A percentile compares a stretch with the other conserved stretches of the same genome.
Conservation (phyloP, 2,329 filamentous ascomycete genomes). For the Colletotrichum sp. region DNA sequence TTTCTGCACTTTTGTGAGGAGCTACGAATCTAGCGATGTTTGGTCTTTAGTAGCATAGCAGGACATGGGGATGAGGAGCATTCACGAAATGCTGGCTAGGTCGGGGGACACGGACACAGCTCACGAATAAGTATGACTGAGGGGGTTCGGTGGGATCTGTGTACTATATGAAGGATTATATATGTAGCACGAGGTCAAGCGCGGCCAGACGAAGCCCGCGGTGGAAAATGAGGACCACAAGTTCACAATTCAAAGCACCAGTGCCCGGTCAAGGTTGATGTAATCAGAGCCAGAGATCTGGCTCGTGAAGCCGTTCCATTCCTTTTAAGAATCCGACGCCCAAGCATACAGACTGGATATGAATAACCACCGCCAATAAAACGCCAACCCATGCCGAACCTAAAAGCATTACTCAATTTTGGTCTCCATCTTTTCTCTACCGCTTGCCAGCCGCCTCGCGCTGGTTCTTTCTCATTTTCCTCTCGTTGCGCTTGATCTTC, state of each 20-base stretch:
- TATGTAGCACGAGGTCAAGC: not conserved
- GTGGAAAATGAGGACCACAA: not conserved
- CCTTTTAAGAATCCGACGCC: slow-evolving; percentile 8
- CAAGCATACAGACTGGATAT: slow-evolving; percentile 7
- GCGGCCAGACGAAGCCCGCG: not conserved
- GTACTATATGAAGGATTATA: slow-evolving; percentile 6
- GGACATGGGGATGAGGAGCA: slow-evolving; percentile 3
- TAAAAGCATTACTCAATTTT: slow-evolving; percentile 8
- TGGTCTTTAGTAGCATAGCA: slow-evolving; percentile 21
- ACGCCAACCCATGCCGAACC: slow-evolving; percentile 18
- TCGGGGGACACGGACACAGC: not conserved
- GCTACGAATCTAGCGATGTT: slow-evolving; percentile 20
- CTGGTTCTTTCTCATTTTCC: slow-evolving; percentile 72
- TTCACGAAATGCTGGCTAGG: not conserved
- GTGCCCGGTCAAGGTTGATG: not conserved
- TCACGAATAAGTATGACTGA: slow-evolving; percentile 12
- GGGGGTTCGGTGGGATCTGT: slow-evolving; percentile 5
- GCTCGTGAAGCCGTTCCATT: slow-evolving; percentile 5
- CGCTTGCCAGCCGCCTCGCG: slow-evolving; percentile 41
- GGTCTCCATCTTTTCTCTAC: not conserved
- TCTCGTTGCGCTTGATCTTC: slow-evolving; percentile 72
- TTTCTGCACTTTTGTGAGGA: slow-evolving; percentile 3
- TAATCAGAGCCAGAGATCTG: not conserved
- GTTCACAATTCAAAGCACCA: not conserved
- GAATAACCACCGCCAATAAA: slow-evolving; percentile 9